phyloP scores from a whole-genome alignment of 2,329 filamentous ascomycete species.

The Fusarium sublunatum region DNA sequence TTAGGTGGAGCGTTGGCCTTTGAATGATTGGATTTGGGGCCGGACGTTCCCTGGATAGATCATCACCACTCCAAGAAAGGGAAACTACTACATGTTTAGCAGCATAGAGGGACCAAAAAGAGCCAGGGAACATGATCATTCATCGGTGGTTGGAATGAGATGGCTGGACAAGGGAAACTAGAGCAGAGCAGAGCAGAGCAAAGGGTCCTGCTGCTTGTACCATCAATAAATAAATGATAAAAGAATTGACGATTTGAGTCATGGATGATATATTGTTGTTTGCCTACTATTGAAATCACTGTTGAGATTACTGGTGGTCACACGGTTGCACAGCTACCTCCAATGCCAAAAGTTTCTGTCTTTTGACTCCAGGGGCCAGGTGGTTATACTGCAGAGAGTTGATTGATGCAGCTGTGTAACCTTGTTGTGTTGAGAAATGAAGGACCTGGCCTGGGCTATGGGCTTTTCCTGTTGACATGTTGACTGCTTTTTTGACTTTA shows the following conservation, averaged over 20 bases:
- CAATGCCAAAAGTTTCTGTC: not conserved
- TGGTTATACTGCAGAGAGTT: too few relatives aligned
- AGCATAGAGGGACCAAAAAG: conserved; percentile 44
- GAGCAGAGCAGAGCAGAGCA: conserved; percentile 40
- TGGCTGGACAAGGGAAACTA: conserved; percentile 36
- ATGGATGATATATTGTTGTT: conserved; percentile 20
- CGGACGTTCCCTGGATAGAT: conserved; percentile 54
- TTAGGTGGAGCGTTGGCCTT: conserved; percentile 40
- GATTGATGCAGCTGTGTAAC: too few relatives aligned
- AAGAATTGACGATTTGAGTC: conserved; percentile 29
- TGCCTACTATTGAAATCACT: not conserved
- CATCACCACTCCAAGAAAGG: conserved; percentile 61
- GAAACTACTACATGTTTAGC: conserved; percentile 44
- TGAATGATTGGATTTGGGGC: conserved; percentile 44
- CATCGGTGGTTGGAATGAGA: conserved; percentile 21
- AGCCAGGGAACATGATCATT: conserved; percentile 27
- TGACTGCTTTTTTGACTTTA: too few relatives aligned
- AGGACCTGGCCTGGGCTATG: too few relatives aligned
- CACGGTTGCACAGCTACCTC: too few relatives aligned
- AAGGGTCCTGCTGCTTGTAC: conserved; percentile 50
- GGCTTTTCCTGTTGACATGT: too few relatives aligned
- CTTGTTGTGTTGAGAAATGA: too few relatives aligned
- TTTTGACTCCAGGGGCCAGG: too few relatives aligned
- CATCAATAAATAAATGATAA: conserved; percentile 43
- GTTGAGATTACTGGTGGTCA: not conserved